Conservation (phyloP, 495 filamentous ascomycete species). For the Bryoglossum gracile region DNA sequence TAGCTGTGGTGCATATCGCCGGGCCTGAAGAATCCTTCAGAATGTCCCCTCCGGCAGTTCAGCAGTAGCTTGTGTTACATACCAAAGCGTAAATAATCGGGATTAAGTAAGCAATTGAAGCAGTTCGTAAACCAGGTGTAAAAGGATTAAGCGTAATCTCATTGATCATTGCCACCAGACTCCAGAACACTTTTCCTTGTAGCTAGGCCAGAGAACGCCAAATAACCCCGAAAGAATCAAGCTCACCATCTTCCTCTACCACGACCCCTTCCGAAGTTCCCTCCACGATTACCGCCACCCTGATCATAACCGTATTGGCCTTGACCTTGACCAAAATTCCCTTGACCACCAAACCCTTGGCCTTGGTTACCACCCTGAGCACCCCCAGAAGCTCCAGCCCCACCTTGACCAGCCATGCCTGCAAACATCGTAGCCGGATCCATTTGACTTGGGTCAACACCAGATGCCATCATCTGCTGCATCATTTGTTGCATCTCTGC, state of each 20-base stretch:
- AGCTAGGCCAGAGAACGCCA: background rate
- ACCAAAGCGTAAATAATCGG: background rate
- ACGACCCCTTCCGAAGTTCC: slow-evolving; percentile 38
- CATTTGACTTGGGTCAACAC: slow-evolving; percentile 78
- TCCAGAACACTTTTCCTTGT: slow-evolving; percentile 6
- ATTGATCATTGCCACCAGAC: background rate
- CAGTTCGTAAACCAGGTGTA: too few relatives aligned
- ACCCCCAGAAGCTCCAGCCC: slow-evolving; percentile 29
- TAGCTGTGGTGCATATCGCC: too few relatives aligned
- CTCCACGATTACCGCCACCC: slow-evolving; percentile 27
- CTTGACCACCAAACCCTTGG: slow-evolving; percentile 35
- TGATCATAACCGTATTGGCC: slow-evolving; percentile 48
- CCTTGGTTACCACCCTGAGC: slow-evolving; percentile 34
- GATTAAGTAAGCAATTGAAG: background rate
- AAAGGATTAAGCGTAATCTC: background rate
- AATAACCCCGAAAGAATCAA: background rate
- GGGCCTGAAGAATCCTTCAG: too few relatives aligned
- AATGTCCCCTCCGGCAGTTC: too few relatives aligned
- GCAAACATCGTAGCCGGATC: slow-evolving; percentile 52
- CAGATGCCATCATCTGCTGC: slow-evolving; percentile 70
- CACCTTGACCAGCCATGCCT: slow-evolving; percentile 37
- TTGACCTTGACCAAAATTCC: slow-evolving; percentile 42
- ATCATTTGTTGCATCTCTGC: slow-evolving; percentile 80
- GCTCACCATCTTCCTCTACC: slow-evolving; percentile 26
- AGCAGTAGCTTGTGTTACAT: too few relatives aligned